Base-by-base conservation (phyloP, 2,329 filamentous ascomycete genomes). In the Bipolaris oryzae region DNA sequence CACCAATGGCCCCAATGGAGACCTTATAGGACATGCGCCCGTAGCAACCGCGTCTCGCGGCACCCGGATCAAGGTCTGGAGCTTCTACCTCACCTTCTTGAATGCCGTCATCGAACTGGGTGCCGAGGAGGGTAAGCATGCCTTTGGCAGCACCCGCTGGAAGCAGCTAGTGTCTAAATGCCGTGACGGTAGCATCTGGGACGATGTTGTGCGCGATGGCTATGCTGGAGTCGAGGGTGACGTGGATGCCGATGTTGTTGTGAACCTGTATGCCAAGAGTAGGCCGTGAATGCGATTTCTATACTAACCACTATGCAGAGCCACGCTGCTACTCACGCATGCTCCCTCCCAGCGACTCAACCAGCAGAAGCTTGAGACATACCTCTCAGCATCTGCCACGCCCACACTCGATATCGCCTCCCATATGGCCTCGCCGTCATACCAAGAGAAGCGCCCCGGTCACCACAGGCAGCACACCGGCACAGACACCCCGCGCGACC, bases 41-140 rank as follows among this genome's bases (percentile, higher is more conserved):
- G 87, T 97, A 50, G 89, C 91, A 51, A 86, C 84, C 61, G 92
- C 92, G 50, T 93, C 90, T 39, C 87, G 89, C 64, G 90, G 88
- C 31, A 95, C 91, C 55, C 84, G 93, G 63, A 89, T 96, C 76
- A 99, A 98, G 78, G 89, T 98, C 62, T 99, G 95, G 95, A 96
- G 92, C 76, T 84, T 99, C 69, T 99, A 98, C 75, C 84, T 98
- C 63, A 96, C 93, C 16, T 89, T 97, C 48, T 82, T 98, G 61
- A 96, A 97, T 79, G 90, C 92, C 37, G 89, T 97, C 62, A 82
- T 96, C 34, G 94, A 98, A 71, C 82, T 98, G 72, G 92, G 92
- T 53, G 83, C 90, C 1, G 91, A 96, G 65, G 93, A 97, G 76
- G 95, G 94, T 47, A 96, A 95, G 79, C 86, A 89, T 49, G 85